Base-by-base conservation (phyloP, 139 green algal genomes). In the Tetraselmis striata region DNA sequence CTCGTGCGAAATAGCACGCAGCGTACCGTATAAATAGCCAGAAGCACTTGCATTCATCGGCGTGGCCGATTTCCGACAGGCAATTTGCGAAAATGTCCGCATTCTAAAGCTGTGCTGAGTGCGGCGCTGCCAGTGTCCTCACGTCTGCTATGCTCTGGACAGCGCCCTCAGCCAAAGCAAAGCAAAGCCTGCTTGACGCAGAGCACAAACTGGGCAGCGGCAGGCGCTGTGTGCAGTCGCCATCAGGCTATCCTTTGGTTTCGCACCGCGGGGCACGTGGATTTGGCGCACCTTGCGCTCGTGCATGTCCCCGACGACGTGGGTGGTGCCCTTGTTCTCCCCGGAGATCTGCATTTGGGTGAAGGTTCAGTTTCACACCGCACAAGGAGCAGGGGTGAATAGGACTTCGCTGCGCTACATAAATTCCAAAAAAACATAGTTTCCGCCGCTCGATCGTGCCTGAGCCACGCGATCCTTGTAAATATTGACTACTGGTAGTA, bases 291-390 rank as follows among this genome's bases (percentile, higher is more conserved):
- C 77, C 88, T 96, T 97, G 77, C 93, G 86, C n/a, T 87, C 85
- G 83, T 97, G 93, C 92, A 96, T 97, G 83, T 94, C 90, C 0
- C 82, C 26, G 0, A 95, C 92, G 26, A 97, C 80, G 11, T 81
- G 31, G 2, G 88, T 83, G 28, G 90, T 86, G 28, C 89, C 89
- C 30, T 88, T 76, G 0, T 84, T 88, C 1, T 76, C 80, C 2
- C 89, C 89, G 31, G 81, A 87, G 29, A 91, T 85, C 84, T 92
- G 81, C 29, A 58, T 2, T 0, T 24, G 30, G n/a, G n/a, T n/a
- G n/a, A n/a, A n/a, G n/a, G n/a, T n/a, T n/a, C n/a, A n/a, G n/a
- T n/a, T n/a, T n/a, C n/a, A n/a, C n/a, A n/a, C n/a, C n/a, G n/a
- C n/a, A n/a, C n/a, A 28, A 80, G 26, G 28, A 80, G 77, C 76